A percentile compares a stretch with the other conserved stretches of the same genome.
These are phyloP conservation scores for Citropsis articulata DNA, from an alignment of 345 rosid genomes.

Conservation along the genomic window DNA sequence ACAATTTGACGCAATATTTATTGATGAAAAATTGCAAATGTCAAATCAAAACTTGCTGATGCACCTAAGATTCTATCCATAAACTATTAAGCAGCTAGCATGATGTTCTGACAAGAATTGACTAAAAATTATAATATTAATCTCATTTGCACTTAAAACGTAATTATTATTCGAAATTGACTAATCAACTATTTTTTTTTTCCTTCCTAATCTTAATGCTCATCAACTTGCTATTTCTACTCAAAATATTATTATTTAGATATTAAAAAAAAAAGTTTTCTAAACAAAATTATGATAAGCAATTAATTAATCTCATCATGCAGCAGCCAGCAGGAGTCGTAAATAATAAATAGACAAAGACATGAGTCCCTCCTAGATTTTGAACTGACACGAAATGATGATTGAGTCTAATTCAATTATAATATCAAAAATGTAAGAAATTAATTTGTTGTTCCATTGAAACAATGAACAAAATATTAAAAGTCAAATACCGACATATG, in stretches of 20 bases:
- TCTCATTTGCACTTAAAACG: neutral
- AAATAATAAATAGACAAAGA: neutral
- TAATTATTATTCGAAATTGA: neutral
- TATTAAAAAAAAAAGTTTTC: neutral
- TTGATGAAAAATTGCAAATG: neutral
- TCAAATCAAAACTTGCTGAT: neutral
- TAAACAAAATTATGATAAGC: too few relatives aligned
- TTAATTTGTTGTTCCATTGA: neutral
- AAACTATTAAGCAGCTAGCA: too few relatives aligned
- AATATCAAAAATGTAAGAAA: neutral
- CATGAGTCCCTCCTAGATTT: neutral
- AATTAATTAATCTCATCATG: too few relatives aligned
- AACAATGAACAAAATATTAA: neutral
- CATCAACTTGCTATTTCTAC: neutral
- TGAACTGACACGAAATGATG: neutral
- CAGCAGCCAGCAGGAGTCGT: too few relatives aligned
- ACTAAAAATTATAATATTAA: neutral
- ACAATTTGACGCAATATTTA: neutral
- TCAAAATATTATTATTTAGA: neutral
- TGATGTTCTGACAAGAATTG: neutral
- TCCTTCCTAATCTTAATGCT: neutral
- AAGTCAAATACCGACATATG: neutral
- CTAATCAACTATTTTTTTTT: neutral
- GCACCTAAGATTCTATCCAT: neutral
- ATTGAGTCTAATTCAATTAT: neutral